These are phyloP conservation scores for Coprinellus micaceus DNA, from an alignment of 768 basidiomycete species.

Conservation along the genomic window DNA sequence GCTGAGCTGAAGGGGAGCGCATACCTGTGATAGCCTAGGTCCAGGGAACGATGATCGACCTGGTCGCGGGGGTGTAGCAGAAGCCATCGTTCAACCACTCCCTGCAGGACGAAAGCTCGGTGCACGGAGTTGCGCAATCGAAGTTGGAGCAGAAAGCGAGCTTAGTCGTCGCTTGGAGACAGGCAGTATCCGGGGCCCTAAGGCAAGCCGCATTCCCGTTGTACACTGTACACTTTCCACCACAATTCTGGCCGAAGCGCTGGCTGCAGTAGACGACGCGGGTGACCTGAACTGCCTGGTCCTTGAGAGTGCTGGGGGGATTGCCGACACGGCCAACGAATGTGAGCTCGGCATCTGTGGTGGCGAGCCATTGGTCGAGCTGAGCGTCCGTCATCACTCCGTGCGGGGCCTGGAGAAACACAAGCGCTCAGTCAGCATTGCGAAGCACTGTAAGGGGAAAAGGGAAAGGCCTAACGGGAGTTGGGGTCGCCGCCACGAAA, in stretches of 20 bases:
- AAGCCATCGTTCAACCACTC: conserved; percentile 22
- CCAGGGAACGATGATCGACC: conserved; percentile 19
- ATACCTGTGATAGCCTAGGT: too few species aligned
- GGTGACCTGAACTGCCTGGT: conserved; percentile 16
- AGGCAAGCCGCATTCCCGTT: conserved; percentile 26
- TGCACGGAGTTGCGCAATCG: conserved; percentile 24
- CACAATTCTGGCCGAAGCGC: conserved; percentile 21
- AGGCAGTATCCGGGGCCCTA: conserved; percentile 25
- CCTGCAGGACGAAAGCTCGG: conserved; percentile 19
- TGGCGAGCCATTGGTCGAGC: conserved; percentile 11
- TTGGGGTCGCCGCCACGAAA: too few species aligned
- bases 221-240: conserved; percentile 29
- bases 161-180: conserved; percentile 26
- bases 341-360: conserved; percentile 13
- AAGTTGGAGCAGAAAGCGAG: conserved; percentile 25
- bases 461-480: too few species aligned
- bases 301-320: conserved; percentile 22
- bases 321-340: conserved; percentile 30
- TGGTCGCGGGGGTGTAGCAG: conserved; percentile 27
- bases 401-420: too few species aligned
- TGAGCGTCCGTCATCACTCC: neutral
- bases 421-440: too few species aligned
- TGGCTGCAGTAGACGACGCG: conserved; percentile 28
- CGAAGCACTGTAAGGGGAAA: too few species aligned
- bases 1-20: too few species aligned